These are phyloP conservation scores for Aspergillus tubingensis DNA, from an alignment of 2,329 filamentous ascomycete genomes.

Conservation along the genomic window DNA sequence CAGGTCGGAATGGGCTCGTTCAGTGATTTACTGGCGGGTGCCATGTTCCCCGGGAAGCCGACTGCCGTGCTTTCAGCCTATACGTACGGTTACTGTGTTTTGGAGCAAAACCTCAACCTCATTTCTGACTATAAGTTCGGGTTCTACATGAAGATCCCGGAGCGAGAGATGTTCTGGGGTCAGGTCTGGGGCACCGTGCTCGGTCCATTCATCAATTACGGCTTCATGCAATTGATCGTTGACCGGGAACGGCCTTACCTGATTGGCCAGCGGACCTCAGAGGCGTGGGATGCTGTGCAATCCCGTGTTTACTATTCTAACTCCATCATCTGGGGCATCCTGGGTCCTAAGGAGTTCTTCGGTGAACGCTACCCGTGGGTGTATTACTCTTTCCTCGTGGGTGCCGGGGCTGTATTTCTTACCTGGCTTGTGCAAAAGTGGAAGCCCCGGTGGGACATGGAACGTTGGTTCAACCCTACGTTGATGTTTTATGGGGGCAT, in stretches of 20 bases:
- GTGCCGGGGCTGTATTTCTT: not conserved
- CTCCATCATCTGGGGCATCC: not conserved
- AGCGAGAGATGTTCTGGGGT: not conserved
- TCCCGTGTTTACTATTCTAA: not conserved
- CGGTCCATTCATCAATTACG: not conserved
- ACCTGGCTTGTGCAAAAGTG: not conserved
- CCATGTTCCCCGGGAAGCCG: not conserved
- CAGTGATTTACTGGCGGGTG: not conserved
- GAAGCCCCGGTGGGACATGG: not conserved
- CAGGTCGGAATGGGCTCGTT: not conserved
- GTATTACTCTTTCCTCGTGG: not conserved
- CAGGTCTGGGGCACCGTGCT: not conserved
- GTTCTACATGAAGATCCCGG: not conserved
- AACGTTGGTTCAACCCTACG: not conserved
- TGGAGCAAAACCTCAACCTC: not conserved
- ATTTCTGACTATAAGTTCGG: not conserved
- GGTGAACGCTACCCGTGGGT: not conserved
- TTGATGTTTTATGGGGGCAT: not conserved
- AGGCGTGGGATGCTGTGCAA: not conserved
- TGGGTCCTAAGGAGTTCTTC: not conserved
- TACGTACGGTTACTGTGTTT: not conserved
- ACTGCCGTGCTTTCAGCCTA: not conserved
- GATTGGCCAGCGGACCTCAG: not conserved
- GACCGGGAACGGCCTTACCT: not conserved
- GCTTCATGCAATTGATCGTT: not conserved